Conservation (phyloP, 2,329 filamentous ascomycete species). For the Sarocladium brachiariae region DNA sequence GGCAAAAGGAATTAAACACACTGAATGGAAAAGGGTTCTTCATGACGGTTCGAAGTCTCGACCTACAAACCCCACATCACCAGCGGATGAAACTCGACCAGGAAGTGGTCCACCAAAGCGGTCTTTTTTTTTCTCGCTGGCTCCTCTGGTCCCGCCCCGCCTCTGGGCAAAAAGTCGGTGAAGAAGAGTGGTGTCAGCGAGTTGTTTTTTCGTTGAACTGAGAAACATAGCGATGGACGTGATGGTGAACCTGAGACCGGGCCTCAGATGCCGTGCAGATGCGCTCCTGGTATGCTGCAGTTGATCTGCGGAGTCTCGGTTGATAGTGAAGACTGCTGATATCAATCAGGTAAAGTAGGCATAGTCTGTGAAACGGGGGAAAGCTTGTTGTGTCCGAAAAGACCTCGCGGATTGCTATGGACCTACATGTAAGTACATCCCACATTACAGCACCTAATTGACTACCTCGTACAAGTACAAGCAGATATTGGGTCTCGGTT, state of each 20-base stretch:
- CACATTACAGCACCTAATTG: too few species aligned
- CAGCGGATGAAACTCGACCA: constrained; percentile 3
- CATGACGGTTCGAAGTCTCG: background rate
- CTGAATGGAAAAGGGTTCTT: background rate
- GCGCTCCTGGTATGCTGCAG: background rate
- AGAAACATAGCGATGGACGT: background rate
- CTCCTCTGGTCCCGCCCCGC: background rate
- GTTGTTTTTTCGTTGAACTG: constrained; percentile 5
- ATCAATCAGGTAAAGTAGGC: too few species aligned
- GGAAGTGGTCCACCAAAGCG: constrained; percentile 6
- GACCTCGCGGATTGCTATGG: too few species aligned
- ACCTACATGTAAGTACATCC: background rate
- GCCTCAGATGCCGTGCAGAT: constrained; percentile 2
- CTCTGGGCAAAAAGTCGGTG: constrained; percentile 7
- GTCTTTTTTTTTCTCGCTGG: constrained; percentile 5
- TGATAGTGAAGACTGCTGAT: background rate
- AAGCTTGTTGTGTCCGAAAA: too few species aligned
- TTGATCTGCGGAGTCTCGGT: background rate
- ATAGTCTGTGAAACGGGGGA: too few species aligned
- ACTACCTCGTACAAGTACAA: too few species aligned
- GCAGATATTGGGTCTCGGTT: background rate
- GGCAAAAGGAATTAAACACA: background rate
- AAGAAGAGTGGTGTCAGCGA: background rate
- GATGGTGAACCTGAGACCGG: constrained; percentile 5
- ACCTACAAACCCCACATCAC: constrained; percentile 6